Conservation (phyloP, 2,329 filamentous ascomycete genomes). For the Paramyrothecium roridum region DNA sequence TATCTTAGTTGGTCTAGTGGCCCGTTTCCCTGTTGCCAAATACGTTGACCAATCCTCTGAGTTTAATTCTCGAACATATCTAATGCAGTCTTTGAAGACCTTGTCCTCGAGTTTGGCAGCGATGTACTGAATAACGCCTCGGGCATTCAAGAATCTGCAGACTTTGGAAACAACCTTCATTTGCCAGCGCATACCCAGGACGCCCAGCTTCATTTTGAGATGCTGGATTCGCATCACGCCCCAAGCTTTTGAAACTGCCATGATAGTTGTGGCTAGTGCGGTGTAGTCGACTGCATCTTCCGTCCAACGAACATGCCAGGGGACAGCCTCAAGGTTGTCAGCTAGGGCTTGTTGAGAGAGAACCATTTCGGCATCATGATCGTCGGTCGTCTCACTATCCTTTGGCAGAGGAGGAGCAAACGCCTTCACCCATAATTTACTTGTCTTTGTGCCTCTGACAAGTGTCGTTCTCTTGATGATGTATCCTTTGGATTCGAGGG, state of each 20-base stretch:
- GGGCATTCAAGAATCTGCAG: conserved; percentile 53
- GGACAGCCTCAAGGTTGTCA: conserved; percentile 48
- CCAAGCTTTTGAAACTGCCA: conserved; percentile 56
- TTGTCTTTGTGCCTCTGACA: conserved; percentile 57
- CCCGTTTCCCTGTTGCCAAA: conserved; percentile 44
- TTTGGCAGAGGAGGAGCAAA: conserved; percentile 47
- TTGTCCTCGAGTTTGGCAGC: conserved; percentile 51
- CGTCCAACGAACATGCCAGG: conserved; percentile 55
- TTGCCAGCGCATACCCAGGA: conserved; percentile 52
- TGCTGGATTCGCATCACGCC: conserved; percentile 56
- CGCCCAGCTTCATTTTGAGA: conserved; percentile 54
- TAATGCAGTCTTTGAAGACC: conserved; percentile 60
- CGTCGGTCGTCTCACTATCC: conserved; percentile 20
- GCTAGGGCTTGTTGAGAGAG: conserved; percentile 35
- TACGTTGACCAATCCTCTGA: conserved; percentile 55
- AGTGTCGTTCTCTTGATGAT: conserved; percentile 59
- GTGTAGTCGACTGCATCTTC: conserved; percentile 56
- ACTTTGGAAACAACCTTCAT: conserved; percentile 59
- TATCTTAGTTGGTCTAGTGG: conserved; percentile 15
- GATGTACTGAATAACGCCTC: conserved; percentile 54
- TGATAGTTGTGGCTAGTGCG: conserved; percentile 53
- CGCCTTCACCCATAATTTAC: conserved; percentile 57
- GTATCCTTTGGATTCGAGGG: conserved; percentile 57
- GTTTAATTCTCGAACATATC: conserved; percentile 53
- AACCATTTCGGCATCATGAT: conserved; percentile 29